Evolutionary conservation across 306 rosid species (phyloP), one percentile per base, ranked within the genome.

Genomic region (Quercus agrifolia): DNA sequence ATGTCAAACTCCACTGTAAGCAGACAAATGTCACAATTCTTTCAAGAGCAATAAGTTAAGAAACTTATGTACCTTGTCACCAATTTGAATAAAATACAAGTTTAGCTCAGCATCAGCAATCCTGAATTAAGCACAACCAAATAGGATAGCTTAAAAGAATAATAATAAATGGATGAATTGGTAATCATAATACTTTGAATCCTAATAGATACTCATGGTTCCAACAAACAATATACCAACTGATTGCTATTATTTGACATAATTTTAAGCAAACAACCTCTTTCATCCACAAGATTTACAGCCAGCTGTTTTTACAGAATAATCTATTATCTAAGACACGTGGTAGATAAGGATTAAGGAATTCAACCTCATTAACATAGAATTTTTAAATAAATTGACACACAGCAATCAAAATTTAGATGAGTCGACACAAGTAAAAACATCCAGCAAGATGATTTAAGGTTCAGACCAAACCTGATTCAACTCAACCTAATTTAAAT

Each of bases 81-180:
- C 96, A 87, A 93, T 88, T 33, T 93, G 92, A 80, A 95, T 93
- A 84, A 90, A 93, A 80, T 86, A 90, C 85, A 90, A 85, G 88
- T 96, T 96, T 73, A 93, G 98, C 82, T 96, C 99, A 1, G 99
- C 98, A 71, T 96, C 99, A 75, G 98, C 97, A 83, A 96, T 93
- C 90, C 98, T 96, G 33, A 61, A 83, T 70, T 83, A 64, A 77
- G 77, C 38, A 14, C 78, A 86, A 56, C 77, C 69, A 78, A 67
- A 79, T 56, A 52, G 15, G 80, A 63, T 44, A 51, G 49, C 33
- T 67, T 73, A 59, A 77, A 77, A 25, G 9, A 44, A 62, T 69
- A 38, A 49, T 3, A 33, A 62, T 18, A 46, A 19, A 35, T n/a
- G 12, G 8, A 68, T 19, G 2, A 68, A 19, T 6, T 10, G n/a